These are phyloP conservation scores for Spiromastix sp. DNA, from an alignment of 2,329 filamentous ascomycete species.

Conservation along the genomic window DNA sequence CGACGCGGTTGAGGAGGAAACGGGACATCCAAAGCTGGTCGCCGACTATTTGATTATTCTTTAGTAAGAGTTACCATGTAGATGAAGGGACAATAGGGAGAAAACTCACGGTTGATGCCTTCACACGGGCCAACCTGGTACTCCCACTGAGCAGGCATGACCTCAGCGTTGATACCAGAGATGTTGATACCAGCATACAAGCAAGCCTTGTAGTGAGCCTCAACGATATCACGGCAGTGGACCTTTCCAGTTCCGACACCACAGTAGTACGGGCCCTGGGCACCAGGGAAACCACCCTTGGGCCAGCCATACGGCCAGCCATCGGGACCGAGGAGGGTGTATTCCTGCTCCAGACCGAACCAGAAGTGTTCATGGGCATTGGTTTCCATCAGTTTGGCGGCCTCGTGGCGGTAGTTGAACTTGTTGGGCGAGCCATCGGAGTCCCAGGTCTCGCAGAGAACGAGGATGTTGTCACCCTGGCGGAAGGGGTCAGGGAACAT, in stretches of 20 bases:
- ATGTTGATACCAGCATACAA: conserved; percentile 86
- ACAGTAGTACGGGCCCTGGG: conserved; percentile 94
- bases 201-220: conserved; percentile 86
- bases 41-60: conserved; percentile 54
- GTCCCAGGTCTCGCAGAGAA: conserved; percentile 91
- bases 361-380: conserved; percentile 77
- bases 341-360: conserved; percentile 98
- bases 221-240: conserved; percentile 94
- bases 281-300: conserved; percentile 76
- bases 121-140: conserved; percentile 89
- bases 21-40: conserved; percentile 94
- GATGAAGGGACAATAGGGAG: neutral
- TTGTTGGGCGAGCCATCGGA: conserved; percentile 92
- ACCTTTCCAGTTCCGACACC: conserved; percentile 96
- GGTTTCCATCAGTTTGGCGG: conserved; percentile 77
- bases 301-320: conserved; percentile 92
- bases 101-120: conserved; percentile 65
- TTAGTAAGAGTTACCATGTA: conserved; percentile 18
- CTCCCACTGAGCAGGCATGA: conserved; percentile 97
- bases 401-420: conserved; percentile 95
- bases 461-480: conserved; percentile 79
- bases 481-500: conserved; percentile 91
- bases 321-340: conserved; percentile 78
- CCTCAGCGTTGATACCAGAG: conserved; percentile 97
- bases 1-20: conserved; percentile 80